These are phyloP conservation scores for Acer negundo DNA, from an alignment of 345 rosid genomes.

Conservation along the genomic window DNA sequence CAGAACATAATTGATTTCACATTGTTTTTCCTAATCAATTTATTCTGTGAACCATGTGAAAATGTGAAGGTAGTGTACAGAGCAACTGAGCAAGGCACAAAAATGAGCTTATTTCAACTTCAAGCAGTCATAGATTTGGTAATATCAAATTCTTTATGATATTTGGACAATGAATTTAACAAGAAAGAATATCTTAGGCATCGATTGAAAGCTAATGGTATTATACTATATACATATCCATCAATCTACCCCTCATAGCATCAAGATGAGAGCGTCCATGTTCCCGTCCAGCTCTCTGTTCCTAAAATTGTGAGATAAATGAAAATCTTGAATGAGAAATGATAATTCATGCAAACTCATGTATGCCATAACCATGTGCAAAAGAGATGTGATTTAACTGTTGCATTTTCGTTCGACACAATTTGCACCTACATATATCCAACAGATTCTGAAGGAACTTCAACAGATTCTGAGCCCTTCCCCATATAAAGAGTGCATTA, in stretches of 20 bases:
- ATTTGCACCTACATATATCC: not conserved
- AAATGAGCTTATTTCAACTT: not conserved
- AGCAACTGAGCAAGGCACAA: not conserved
- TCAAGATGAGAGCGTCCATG: conserved; percentile 36
- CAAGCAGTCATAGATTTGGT: too few relatives aligned
- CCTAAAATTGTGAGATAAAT: conserved; percentile 41
- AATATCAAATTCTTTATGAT: too few relatives aligned
- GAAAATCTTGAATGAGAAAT: not conserved
- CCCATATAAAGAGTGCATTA: not conserved
- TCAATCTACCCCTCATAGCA: conserved; percentile 38
- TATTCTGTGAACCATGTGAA: not conserved
- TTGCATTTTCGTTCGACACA: not conserved
- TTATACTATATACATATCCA: conserved; percentile 42
- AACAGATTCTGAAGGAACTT: not conserved
- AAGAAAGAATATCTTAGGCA: not conserved
- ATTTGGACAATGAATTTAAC: not conserved
- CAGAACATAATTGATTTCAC: not conserved
- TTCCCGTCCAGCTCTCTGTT: conserved; percentile 56
- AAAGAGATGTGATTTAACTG: not conserved
- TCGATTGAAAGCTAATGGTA: conserved; percentile 5
- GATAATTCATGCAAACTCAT: not conserved
- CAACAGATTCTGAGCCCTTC: not conserved
- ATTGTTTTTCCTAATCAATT: too few relatives aligned
- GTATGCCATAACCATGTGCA: not conserved
- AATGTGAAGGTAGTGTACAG: not conserved